Evolutionary conservation across 805 yeast species (phyloP).

Genomic region (Wickerhamomyces rabaulensis): DNA sequence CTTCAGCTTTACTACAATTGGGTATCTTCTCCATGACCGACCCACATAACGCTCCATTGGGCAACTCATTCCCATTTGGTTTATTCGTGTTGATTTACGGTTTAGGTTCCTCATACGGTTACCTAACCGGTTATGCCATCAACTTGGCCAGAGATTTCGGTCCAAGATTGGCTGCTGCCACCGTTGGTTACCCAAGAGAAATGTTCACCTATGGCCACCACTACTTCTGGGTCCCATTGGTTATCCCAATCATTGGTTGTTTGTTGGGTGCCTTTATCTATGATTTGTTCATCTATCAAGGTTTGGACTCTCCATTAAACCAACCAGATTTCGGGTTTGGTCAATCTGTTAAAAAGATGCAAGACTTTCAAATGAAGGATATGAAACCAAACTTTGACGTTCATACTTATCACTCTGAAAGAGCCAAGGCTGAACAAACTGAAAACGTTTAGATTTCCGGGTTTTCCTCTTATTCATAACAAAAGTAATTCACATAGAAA

Average conservation of each 20-base stretch:
- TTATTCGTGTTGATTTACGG: constrained; percentile 39
- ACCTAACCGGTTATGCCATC: constrained; percentile 50
- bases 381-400: constrained; percentile 20
- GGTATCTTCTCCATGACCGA: constrained; percentile 48
- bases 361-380: constrained; percentile 17
- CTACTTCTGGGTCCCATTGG: constrained; percentile 50
- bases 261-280: constrained; percentile 44
- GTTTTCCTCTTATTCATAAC: too few relatives aligned
- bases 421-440: not conserved
- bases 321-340: constrained; percentile 31
- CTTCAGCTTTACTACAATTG: constrained; percentile 39
- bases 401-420: constrained; percentile 2
- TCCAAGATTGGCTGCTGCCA: constrained; percentile 44
- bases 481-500: too few relatives aligned
- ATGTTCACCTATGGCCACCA: constrained; percentile 35
- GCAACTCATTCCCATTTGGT: constrained; percentile 42
- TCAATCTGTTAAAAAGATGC: constrained; percentile 13
- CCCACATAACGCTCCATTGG: constrained; percentile 42
- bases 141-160: constrained; percentile 53
- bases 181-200: constrained; percentile 41
- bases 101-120: constrained; percentile 44
- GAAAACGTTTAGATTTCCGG: not conserved
- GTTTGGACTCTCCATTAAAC: constrained; percentile 47
- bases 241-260: constrained; percentile 45
- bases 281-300: constrained; percentile 46